Evolutionary conservation across 2,329 filamentous ascomycete genomes (phyloP).

Genomic region (Botryotinia globosa): DNA sequence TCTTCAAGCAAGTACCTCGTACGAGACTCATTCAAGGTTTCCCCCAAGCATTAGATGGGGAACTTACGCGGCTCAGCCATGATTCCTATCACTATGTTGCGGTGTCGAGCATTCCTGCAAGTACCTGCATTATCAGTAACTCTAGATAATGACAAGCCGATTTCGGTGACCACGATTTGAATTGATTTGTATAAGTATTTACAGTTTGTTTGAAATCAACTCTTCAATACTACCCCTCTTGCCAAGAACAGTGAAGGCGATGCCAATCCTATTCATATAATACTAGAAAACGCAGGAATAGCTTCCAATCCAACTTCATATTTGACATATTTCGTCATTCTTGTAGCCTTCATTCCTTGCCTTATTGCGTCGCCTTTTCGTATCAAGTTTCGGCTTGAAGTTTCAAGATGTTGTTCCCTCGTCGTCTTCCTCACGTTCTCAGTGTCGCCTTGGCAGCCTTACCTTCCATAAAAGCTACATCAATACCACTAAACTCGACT

Average conservation of each 20-base stretch:
- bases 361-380: background rate
- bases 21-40: background rate
- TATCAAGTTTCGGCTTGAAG: background rate
- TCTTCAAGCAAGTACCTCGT: background rate
- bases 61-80: background rate
- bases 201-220: background rate
- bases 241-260: background rate
- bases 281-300: background rate
- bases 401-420: conserved; percentile 4
- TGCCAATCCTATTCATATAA: background rate
- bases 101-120: background rate
- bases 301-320: background rate
- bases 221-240: background rate
- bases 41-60: background rate
- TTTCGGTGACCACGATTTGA: background rate
- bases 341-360: background rate
- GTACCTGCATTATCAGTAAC: background rate
- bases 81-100: background rate
- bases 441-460: conserved; percentile 7
- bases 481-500: background rate
- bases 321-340: background rate
- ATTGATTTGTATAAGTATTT: background rate
- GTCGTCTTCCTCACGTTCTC: background rate
- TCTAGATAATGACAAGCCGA: background rate
- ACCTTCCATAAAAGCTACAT: background rate